Conservation (phyloP, 805 yeast species). For the Danielia oregonensis region DNA sequence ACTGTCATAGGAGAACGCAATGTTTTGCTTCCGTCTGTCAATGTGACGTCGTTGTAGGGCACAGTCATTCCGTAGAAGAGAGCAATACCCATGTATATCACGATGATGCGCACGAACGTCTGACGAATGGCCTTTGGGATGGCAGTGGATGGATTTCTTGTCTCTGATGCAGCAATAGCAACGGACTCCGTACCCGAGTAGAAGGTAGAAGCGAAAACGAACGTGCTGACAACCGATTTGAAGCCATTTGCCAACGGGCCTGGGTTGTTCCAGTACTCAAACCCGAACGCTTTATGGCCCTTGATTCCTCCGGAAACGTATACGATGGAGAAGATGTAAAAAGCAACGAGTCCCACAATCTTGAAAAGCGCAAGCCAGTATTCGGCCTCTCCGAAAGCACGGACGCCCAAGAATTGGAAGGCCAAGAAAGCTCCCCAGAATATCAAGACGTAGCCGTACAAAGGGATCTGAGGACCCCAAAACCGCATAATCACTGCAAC, state of each 20-base stretch:
- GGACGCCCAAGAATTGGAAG: conserved; percentile 49
- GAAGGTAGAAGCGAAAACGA: conserved; percentile 57
- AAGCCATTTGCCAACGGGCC: conserved; percentile 46
- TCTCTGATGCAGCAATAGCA: conserved; percentile 59
- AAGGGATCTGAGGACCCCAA: conserved; percentile 51
- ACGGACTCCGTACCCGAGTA: conserved; percentile 57
- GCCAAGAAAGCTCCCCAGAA: conserved; percentile 50
- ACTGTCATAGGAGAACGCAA: conserved; percentile 42
- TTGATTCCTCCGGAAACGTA: conserved; percentile 44
- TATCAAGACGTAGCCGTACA: conserved; percentile 52
- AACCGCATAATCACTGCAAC: conserved; percentile 46
- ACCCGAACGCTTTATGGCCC: conserved; percentile 36
- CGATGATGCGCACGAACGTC: conserved; percentile 50
- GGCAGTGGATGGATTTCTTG: conserved; percentile 54
- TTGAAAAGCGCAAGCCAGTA: conserved; percentile 50
- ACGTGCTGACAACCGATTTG: conserved; percentile 53
- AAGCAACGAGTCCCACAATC: conserved; percentile 44
- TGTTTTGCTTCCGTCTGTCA: conserved; percentile 32
- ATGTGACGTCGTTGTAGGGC: conserved; percentile 50
- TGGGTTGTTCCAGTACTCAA: conserved; percentile 41
- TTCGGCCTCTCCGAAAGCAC: conserved; percentile 56
- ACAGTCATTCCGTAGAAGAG: conserved; percentile 58
- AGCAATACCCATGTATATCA: conserved; percentile 51
- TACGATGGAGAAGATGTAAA: conserved; percentile 48
- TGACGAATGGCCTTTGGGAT: conserved; percentile 57